Base-by-base conservation (phyloP, 148 eudicot species). In the Spergularia bocconei region DNA sequence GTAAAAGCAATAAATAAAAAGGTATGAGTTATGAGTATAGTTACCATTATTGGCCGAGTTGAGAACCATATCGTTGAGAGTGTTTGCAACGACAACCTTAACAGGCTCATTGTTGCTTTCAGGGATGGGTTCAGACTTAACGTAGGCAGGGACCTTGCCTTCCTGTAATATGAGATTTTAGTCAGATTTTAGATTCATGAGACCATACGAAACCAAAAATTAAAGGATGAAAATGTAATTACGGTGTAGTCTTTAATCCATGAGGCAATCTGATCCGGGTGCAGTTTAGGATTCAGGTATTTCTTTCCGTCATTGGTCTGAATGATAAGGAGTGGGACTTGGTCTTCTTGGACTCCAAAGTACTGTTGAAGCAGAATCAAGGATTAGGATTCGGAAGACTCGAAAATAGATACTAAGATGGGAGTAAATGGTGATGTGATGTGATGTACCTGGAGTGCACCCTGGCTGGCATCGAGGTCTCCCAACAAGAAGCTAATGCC, bases 201-300 rank as follows among this genome's bases (percentile, higher is more conserved):
- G 47, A 54, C 72, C 29, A 69, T n/a, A 6, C 4, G 48, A 33
- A 39, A 39, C 21, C 36, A 29, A 29, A 29, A 33, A 56, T 11
- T 5, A 11, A 48, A 20, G 11, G 25, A 56, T 21, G 59, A 72
- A 11, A 20, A 71, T 13, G 48, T 33, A 80, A 29, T 84, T 75
- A 95, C 97, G 90, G 66, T 85, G 80, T 80, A 92, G 41, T 92
- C 97, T 84, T 95, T 89, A 66, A 95, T 73, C 96, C 96, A 92
- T 60, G 90, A 47, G 47, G 84, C 87, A 72, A 95, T 82, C 57
- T 88, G 89, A 61, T 89, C 97, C 72, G 92, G 85, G 82, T 87
- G 89, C 79, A 92, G 80, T 79, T 90, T 85, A 29, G 90, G 74
- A 68, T 92, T 92, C 21, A 92, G 83, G 78, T 89, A 92, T 71